These are phyloP conservation scores for Syzygium jambos DNA, from an alignment of 345 rosid genomes.

Conservation along the genomic window DNA sequence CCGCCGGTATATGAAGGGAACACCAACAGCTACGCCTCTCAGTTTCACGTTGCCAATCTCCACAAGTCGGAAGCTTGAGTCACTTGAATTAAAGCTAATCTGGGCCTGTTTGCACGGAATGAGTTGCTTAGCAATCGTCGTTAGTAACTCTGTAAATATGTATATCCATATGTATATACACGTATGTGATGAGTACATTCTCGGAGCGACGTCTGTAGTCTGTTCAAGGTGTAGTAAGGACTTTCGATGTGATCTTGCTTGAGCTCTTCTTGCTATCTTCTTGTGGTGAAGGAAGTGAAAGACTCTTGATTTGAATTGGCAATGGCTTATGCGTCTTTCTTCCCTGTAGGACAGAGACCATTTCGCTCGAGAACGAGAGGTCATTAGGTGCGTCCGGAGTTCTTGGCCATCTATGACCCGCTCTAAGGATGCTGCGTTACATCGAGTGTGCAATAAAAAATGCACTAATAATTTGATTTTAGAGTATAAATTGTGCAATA, in stretches of 20 bases:
- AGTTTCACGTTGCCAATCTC: slow-evolving; percentile 44
- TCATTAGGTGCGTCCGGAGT: too few relatives aligned
- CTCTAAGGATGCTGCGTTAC: too few relatives aligned
- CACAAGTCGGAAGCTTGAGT: slow-evolving; percentile 2
- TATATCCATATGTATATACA: background rate
- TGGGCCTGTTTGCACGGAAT: background rate
- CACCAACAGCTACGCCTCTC: slow-evolving; percentile 41
- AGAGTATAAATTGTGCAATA: background rate
- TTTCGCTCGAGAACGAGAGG: too few relatives aligned
- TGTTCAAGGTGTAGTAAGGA: background rate
- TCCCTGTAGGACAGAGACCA: too few relatives aligned
- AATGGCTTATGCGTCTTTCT: background rate
- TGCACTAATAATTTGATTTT: background rate
- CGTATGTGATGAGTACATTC: background rate
- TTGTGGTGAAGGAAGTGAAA: background rate
- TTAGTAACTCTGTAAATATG: background rate
- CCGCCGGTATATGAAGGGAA: slow-evolving; percentile 49
- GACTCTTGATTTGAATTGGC: background rate
- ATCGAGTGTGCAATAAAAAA: too few relatives aligned
- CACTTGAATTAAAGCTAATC: background rate
- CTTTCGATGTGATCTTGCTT: background rate
- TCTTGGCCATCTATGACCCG: too few relatives aligned
- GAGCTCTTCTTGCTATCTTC: background rate
- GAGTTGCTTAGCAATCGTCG: background rate
- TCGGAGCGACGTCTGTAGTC: background rate